phyloP scores from a whole-genome alignment of 140 eudicot species.

The Bidens hawaiensis region DNA sequence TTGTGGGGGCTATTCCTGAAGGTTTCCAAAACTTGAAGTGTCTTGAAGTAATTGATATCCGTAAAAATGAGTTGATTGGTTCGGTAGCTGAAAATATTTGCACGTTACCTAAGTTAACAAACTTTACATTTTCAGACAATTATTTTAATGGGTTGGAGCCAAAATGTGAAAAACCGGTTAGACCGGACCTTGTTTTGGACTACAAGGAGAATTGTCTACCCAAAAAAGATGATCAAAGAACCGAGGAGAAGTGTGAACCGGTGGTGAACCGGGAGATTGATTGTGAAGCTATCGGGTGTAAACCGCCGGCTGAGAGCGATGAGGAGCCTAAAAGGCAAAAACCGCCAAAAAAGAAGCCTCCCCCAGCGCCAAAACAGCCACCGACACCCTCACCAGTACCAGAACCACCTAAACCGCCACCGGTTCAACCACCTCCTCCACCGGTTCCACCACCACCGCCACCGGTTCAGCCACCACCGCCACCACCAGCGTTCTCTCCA shows the following conservation, averaged over 20 bases:
- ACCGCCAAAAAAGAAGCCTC: constrained; percentile 2
- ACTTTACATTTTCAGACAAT: constrained; percentile 34
- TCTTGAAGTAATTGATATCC: constrained; percentile 30
- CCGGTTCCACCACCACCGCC: constrained; percentile 10
- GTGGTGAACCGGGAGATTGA: constrained; percentile 39
- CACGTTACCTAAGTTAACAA: constrained; percentile 32
- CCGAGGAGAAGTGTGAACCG: constrained; percentile 25
- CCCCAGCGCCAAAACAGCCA: neutral
- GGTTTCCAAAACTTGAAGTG: constrained; percentile 17
- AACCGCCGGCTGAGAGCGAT: neutral
- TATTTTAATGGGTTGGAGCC: constrained; percentile 35
- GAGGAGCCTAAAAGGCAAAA: constrained; percentile 7
- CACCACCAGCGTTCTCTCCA: neutral
- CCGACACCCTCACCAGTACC: neutral
- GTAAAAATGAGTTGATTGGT: constrained; percentile 42
- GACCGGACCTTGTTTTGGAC: constrained; percentile 23
- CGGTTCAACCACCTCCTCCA: constrained; percentile 12
- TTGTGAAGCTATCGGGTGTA: constrained; percentile 34
- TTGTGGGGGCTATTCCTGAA: constrained; percentile 40
- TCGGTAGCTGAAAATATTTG: constrained; percentile 39
- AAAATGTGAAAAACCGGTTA: constrained; percentile 33
- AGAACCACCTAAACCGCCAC: neutral
- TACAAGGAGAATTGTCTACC: constrained; percentile 41
- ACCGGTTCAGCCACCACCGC: constrained; percentile 5
- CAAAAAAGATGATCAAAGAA: constrained; percentile 33